These are phyloP conservation scores for Boletus smithii DNA, from an alignment of 1,284 basidiomycete species.

Conservation along the genomic window DNA sequence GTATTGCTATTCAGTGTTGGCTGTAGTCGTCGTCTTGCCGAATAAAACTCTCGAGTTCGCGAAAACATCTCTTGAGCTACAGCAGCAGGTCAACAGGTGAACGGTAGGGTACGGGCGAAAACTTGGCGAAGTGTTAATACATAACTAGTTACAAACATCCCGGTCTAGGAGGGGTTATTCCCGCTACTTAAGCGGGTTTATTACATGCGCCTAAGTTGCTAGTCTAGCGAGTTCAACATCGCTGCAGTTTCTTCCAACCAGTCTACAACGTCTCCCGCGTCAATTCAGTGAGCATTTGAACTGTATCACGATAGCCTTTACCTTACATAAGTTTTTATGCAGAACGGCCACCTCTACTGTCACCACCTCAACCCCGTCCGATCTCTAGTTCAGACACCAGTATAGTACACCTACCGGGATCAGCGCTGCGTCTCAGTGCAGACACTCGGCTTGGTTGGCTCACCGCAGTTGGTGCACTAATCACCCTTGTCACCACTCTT, in stretches of 20 bases:
- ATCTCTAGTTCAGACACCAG: conserved; percentile 25
- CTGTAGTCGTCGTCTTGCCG: too few species aligned
- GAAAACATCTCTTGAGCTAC: too few species aligned
- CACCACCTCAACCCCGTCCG: conserved; percentile 16
- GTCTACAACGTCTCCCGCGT: conserved; percentile 14
- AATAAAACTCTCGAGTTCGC: too few species aligned
- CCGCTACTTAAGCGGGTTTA: too few species aligned
- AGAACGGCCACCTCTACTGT: conserved; percentile 25
- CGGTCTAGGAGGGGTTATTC: too few species aligned
- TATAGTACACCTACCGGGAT: conserved; percentile 25
- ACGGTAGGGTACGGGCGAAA: too few species aligned
- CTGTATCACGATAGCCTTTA: not conserved
- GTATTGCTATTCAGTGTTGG: too few species aligned
- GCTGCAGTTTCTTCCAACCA: conserved; percentile 27
- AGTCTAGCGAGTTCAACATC: conserved; percentile 61
- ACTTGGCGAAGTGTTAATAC: too few species aligned
- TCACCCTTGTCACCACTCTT: conserved; percentile 21
- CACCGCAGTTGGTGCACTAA: conserved; percentile 29
- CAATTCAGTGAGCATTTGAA: conserved; percentile 20
- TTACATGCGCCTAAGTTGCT: too few species aligned
- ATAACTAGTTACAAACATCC: too few species aligned
- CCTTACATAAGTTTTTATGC: conserved; percentile 15
- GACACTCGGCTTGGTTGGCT: conserved; percentile 30
- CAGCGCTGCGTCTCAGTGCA: conserved; percentile 31
- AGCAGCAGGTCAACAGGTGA: too few species aligned